Evolutionary conservation across 371 early-diverging fungal species (phyloP).

Genomic region (Capniomyces stellatus): DNA sequence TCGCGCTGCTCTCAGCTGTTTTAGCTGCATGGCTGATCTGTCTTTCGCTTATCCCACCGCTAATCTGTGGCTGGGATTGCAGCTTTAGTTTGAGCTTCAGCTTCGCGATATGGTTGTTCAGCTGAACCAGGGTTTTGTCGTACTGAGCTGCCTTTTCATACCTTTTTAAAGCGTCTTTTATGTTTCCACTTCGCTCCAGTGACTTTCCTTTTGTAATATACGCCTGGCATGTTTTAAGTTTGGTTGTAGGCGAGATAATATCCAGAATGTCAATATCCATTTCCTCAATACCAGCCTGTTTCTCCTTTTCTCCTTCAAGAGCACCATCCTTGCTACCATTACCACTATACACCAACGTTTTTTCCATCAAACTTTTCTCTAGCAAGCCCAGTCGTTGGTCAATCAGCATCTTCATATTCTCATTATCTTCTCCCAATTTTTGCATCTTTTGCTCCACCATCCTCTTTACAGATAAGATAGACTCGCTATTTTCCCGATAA

Average conservation of each 20-base stretch:
- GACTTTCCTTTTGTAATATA: conserved; percentile 24
- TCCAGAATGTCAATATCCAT: conserved; percentile 14
- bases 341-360: too few relatives aligned
- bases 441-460: conserved; percentile 7
- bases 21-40: too few relatives aligned
- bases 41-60: too few relatives aligned
- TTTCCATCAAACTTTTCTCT: conserved; percentile 12
- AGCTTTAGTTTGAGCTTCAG: conserved; percentile 8
- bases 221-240: conserved; percentile 29
- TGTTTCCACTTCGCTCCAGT: conserved; percentile 24
- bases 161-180: conserved; percentile 21
- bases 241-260: conserved; percentile 27
- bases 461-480: too few relatives aligned
- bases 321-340: too few relatives aligned
- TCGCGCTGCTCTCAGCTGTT: too few relatives aligned
- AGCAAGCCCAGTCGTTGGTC: conserved; percentile 19
- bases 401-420: conserved; percentile 11
- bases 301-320: too few relatives aligned
- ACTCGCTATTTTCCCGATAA: too few relatives aligned
- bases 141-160: conserved; percentile 24
- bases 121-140: conserved; percentile 20
- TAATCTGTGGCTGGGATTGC: neutral
- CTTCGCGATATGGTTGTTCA: conserved; percentile 20
- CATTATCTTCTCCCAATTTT: conserved; percentile 5
- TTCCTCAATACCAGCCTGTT: conserved; percentile 5